phyloP scores from a whole-genome alignment of 176 grass and related monocot genomes.

The Oryza glumipatula region DNA sequence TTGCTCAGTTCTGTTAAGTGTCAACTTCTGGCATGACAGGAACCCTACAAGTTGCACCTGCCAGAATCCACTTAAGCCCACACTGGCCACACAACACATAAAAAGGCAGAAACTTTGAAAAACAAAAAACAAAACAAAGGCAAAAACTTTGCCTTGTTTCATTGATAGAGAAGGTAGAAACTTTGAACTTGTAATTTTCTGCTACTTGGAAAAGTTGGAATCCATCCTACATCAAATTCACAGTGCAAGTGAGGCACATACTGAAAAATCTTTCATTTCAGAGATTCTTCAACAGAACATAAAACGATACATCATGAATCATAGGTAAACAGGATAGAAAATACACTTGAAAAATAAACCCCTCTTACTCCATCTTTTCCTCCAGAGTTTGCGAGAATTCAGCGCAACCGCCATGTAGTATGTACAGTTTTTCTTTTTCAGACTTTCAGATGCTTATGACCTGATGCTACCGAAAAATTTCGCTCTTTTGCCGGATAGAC shows the following conservation, averaged over 20 bases:
- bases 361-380: slow-evolving; percentile 52
- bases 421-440: slow-evolving; percentile 31
- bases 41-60: slow-evolving; percentile 43
- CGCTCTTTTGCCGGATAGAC: slow-evolving; percentile 26
- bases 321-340: background rate
- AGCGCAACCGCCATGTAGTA: slow-evolving; percentile 12
- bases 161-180: no score
- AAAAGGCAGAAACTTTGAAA: background rate
- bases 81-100: background rate
- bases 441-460: slow-evolving; percentile 19
- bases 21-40: slow-evolving; percentile 52
- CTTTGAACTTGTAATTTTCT: background rate
- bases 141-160: no score
- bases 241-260: background rate
- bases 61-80: slow-evolving; percentile 30
- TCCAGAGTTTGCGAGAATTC: slow-evolving; percentile 30
- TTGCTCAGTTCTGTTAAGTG: slow-evolving; percentile 49
- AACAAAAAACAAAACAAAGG: no score
- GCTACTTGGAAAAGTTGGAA: background rate
- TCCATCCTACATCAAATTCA: slow-evolving; percentile 4
- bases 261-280: slow-evolving; percentile 1
- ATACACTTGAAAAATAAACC: slow-evolving; percentile 43
- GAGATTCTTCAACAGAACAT: background rate
- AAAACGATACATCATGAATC: slow-evolving; percentile 8
- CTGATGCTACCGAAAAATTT: slow-evolving; percentile 31